phyloP scores from a whole-genome alignment of 2,329 filamentous ascomycete genomes.

The Trichoderma sp. region DNA sequence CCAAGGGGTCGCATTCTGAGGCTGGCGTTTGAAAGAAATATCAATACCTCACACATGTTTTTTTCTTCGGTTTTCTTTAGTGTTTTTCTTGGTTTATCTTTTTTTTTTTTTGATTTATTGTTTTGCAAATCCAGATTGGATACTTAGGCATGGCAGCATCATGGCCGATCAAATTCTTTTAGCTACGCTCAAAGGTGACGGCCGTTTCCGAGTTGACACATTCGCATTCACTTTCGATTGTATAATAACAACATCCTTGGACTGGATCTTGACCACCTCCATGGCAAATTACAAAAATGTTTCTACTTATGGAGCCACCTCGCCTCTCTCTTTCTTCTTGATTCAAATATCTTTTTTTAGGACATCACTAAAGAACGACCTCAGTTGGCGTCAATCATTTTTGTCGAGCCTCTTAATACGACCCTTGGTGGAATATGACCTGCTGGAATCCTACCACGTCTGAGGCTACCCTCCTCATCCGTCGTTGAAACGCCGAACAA shows the following conservation, averaged over 20 bases:
- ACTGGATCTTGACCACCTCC: neutral
- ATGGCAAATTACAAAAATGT: neutral
- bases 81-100: neutral
- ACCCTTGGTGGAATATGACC: neutral
- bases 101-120: neutral
- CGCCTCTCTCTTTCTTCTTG: neutral
- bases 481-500: neutral
- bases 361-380: neutral
- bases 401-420: neutral
- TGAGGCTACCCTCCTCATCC: neutral
- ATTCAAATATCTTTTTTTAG: neutral
- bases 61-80: neutral
- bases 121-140: conserved; percentile 12
- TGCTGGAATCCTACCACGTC: neutral
- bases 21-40: conserved; percentile 15
- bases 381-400: neutral
- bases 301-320: neutral
- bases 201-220: neutral
- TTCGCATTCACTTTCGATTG: neutral
- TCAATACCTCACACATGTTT: neutral
- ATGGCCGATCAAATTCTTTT: neutral
- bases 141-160: neutral
- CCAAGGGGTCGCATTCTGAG: neutral
- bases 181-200: neutral
- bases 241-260: neutral